Evolutionary conservation across 148 eudicot genomes (phyloP).

Genomic region (Fagopyrum tataricum): DNA sequence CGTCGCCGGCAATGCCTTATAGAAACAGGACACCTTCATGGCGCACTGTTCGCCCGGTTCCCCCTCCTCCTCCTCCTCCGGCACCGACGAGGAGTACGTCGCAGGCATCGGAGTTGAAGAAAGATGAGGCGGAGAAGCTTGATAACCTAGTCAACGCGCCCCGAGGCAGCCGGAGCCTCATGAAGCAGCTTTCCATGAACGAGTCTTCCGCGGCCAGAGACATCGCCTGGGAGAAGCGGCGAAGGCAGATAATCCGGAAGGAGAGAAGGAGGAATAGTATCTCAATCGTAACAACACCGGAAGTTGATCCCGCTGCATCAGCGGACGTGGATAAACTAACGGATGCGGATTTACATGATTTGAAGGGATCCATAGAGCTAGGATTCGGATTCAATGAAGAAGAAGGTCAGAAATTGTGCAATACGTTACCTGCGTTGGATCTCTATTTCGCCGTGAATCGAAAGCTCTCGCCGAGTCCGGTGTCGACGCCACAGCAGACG

Average conservation of each 20-base stretch:
- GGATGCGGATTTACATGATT: constrained; percentile 69
- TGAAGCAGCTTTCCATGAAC: constrained; percentile 64
- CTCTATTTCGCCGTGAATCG: constrained; percentile 78
- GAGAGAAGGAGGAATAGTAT: constrained; percentile 25
- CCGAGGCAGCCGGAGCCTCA: constrained; percentile 33
- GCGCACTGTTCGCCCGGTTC: neutral
- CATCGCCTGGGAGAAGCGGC: constrained; percentile 71
- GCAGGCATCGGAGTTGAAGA: neutral
- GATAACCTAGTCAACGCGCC: constrained; percentile 48
- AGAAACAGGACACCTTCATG: neutral
- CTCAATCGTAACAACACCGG: constrained; percentile 2
- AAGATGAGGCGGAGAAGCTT: constrained; percentile 41
- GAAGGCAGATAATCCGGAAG: constrained; percentile 41
- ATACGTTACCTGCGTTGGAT: constrained; percentile 70
- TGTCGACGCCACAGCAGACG: constrained; percentile 33
- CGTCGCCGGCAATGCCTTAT: constrained; percentile 1
- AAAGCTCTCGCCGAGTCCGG: constrained; percentile 43
- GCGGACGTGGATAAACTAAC: constrained; percentile 19
- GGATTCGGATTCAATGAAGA: constrained; percentile 85
- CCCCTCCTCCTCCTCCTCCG: constrained; percentile 4
- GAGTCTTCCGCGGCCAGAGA: constrained; percentile 50
- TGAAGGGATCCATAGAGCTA: constrained; percentile 70
- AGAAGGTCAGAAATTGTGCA: constrained; percentile 42
- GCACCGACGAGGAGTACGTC: neutral
- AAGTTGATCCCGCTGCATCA: neutral